phyloP scores from a whole-genome alignment of 1,139 yeast genomes.

The Kodamaea arcana region DNA sequence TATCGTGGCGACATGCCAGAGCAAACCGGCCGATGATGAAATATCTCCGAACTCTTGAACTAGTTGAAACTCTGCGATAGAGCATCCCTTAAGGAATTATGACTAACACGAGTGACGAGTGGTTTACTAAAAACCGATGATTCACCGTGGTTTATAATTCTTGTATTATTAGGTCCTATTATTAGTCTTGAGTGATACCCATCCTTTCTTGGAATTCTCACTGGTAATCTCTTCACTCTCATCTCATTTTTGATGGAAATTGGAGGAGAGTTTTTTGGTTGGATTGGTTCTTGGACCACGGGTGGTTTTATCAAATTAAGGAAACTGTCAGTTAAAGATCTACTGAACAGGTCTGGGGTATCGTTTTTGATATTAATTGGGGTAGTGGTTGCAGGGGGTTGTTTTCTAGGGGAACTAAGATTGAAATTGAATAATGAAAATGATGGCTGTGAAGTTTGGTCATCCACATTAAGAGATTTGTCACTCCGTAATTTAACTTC shows the following conservation, averaged over 20 bases:
- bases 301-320: conserved; percentile 13
- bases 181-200: conserved; percentile 44
- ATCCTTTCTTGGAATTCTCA: conserved; percentile 17
- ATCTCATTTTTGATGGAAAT: conserved; percentile 12
- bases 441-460: conserved; percentile 7
- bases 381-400: background rate
- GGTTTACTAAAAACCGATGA: conserved; percentile 37
- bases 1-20: background rate
- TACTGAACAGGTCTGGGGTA: conserved; percentile 8
- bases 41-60: no score
- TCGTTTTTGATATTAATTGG: conserved; percentile 2
- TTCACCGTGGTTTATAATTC: conserved; percentile 39
- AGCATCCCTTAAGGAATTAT: conserved; percentile 34
- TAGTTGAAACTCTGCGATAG: conserved; percentile 14
- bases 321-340: conserved; percentile 18
- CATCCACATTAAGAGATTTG: conserved; percentile 3
- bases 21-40: no score
- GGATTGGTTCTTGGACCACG: background rate
- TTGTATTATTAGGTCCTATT: conserved; percentile 47
- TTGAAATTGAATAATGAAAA: conserved; percentile 12
- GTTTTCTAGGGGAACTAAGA: conserved; percentile 8
- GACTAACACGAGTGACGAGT: conserved; percentile 31
- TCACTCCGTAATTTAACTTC: conserved; percentile 17
- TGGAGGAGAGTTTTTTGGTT: conserved; percentile 18
- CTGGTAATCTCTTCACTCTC: conserved; percentile 27